These are phyloP conservation scores for Psilocybe subaeruginosa DNA, from an alignment of 768 basidiomycete genomes.

Conservation along the genomic window DNA sequence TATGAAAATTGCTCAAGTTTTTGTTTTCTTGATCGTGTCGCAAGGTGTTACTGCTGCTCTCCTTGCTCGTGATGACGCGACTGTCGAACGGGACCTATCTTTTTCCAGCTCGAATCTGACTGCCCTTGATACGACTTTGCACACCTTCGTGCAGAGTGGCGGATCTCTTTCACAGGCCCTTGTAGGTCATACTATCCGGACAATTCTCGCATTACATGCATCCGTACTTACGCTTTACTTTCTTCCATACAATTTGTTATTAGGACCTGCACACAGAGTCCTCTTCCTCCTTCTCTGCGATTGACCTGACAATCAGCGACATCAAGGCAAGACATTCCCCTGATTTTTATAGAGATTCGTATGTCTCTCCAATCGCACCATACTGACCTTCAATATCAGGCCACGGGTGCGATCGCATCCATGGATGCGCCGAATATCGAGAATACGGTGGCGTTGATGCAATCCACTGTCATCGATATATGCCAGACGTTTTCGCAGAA, in stretches of 20 bases:
- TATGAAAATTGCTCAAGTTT: not conserved
- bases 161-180: constrained; percentile 22
- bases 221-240: not conserved
- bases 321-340: constrained; percentile 18
- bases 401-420: not conserved
- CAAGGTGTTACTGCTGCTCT: not conserved
- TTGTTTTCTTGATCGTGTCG: not conserved
- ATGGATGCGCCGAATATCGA: not conserved
- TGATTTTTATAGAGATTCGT: not conserved
- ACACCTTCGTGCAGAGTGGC: not conserved
- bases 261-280: constrained; percentile 26
- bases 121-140: not conserved
- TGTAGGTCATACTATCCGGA: constrained; percentile 16
- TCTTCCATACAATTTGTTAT: not conserved
- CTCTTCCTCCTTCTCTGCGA: constrained; percentile 13
- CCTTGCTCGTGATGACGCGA: not conserved
- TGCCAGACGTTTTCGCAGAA: not conserved
- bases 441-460: not conserved
- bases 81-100: not conserved
- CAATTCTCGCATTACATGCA: not conserved
- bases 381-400: not conserved
- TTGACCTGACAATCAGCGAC: constrained; percentile 29
- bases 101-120: not conserved
- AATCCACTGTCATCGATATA: not conserved
- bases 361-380: too few relatives aligned